phyloP scores from a whole-genome alignment of 768 basidiomycete species.

The Xerocomellus intermedius region DNA sequence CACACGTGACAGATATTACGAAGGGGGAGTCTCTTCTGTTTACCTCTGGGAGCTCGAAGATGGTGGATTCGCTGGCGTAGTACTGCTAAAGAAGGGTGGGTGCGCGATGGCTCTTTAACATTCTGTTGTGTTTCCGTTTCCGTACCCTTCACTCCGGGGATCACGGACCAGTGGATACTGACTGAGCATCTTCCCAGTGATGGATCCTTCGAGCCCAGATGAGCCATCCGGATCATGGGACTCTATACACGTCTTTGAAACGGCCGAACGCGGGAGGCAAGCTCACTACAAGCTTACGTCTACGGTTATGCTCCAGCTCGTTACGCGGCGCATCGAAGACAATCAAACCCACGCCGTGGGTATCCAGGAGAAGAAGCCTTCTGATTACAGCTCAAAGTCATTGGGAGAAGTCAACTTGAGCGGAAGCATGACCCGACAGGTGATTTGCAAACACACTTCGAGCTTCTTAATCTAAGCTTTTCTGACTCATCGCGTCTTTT shows the following conservation, averaged over 20 bases:
- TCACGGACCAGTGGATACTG: neutral
- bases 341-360: slow-evolving; percentile 9
- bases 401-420: slow-evolving; percentile 82
- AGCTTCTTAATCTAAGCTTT: slow-evolving; percentile 6
- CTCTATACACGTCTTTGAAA: slow-evolving; percentile 97
- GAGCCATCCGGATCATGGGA: slow-evolving; percentile 93
- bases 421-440: slow-evolving; percentile 97
- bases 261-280: slow-evolving; percentile 84
- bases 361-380: slow-evolving; percentile 35
- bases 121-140: slow-evolving; percentile 3
- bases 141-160: neutral
- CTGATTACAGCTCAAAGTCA: slow-evolving; percentile 50
- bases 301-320: slow-evolving; percentile 92
- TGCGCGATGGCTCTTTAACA: slow-evolving; percentile 1
- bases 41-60: slow-evolving; percentile 99
- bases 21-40: slow-evolving; percentile 96
- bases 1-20: slow-evolving; percentile 71
- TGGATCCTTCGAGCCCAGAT: slow-evolving; percentile 51
- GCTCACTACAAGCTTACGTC: slow-evolving; percentile 98
- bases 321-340: slow-evolving; percentile 47
- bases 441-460: slow-evolving; percentile 38
- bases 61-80: slow-evolving; percentile 94
- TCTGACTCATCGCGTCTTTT: slow-evolving; percentile 11
- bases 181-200: slow-evolving; percentile 41
- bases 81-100: slow-evolving; percentile 91